Evolutionary conservation across 2,329 filamentous ascomycete species (phyloP).

Genomic region (Trichoderma koningii): DNA sequence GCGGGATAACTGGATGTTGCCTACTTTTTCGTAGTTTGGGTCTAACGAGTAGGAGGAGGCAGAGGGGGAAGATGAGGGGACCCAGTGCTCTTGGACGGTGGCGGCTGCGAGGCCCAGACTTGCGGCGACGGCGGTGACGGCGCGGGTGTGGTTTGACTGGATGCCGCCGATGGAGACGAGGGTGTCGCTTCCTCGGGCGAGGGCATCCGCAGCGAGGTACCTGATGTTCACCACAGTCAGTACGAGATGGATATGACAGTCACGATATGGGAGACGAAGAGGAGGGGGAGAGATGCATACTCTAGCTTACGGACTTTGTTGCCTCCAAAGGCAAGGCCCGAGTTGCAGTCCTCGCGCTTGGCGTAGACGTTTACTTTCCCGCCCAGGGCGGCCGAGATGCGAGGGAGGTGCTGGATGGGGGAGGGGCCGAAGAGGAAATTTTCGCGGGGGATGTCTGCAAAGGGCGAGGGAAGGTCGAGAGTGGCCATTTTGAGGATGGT

Average conservation of each 20-base stretch:
- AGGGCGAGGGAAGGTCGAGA: constrained; percentile 59
- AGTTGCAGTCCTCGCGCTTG: constrained; percentile 73
- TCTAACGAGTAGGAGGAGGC: constrained; percentile 38
- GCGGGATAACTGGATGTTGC: constrained; percentile 70
- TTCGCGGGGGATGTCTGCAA: constrained; percentile 63
- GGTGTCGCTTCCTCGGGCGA: constrained; percentile 59
- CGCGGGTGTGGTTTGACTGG: constrained; percentile 70
- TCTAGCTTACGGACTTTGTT: constrained; percentile 73
- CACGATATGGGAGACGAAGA: no score
- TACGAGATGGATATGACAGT: no score
- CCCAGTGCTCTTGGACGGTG: constrained; percentile 66
- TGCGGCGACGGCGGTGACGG: constrained; percentile 64
- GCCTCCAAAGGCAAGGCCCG: constrained; percentile 65
- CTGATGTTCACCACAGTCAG: constrained; percentile 35
- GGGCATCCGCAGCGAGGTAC: constrained; percentile 66
- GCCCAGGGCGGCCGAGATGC: constrained; percentile 63
- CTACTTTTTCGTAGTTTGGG: constrained; percentile 62
- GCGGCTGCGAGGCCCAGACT: constrained; percentile 58
- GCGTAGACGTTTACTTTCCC: constrained; percentile 65
- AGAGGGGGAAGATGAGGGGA: constrained; percentile 35
- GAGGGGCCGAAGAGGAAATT: constrained; percentile 67
- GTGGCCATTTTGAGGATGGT: constrained; percentile 34
- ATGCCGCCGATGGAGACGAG: constrained; percentile 68
- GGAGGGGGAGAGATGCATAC: constrained; percentile 40
- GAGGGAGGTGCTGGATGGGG: constrained; percentile 66